Conservation (phyloP, 148 eudicot species). For the Arctostaphylos glauca region DNA sequence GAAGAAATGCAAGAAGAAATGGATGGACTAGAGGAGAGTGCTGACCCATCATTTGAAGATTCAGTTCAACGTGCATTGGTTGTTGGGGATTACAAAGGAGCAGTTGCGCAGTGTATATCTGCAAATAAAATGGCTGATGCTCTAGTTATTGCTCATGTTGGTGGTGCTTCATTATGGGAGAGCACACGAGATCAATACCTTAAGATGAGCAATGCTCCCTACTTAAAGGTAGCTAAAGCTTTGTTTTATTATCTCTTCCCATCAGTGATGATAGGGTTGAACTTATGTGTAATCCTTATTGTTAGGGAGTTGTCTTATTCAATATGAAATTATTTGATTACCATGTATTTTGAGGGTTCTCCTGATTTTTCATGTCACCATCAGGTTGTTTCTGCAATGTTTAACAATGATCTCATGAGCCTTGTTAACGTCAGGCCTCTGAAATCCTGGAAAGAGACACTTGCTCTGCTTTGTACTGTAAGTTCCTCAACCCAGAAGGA, state of each 20-base stretch:
- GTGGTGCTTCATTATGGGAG: conserved; percentile 85
- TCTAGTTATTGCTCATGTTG: conserved; percentile 87
- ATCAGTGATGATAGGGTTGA: conserved; percentile 3
- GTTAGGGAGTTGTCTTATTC: background rate
- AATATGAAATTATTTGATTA: background rate
- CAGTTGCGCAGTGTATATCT: conserved; percentile 80
- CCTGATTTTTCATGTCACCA: background rate
- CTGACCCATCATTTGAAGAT: conserved; percentile 70
- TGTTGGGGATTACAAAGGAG: conserved; percentile 92
- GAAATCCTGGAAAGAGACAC: conserved; percentile 94
- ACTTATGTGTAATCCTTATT: background rate
- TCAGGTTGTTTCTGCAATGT: conserved; percentile 95
- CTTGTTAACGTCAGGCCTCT: conserved; percentile 84
- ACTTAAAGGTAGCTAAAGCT: conserved; percentile 63
- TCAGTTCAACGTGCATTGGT: conserved; percentile 90
- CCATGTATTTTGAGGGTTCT: background rate
- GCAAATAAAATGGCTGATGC: conserved; percentile 94
- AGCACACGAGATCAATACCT: conserved; percentile 77
- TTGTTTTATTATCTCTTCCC: background rate
- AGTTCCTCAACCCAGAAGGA: conserved; percentile 28
- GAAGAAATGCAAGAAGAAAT: conserved; percentile 38
- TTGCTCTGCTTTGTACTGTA: conserved; percentile 96
- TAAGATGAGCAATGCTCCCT: conserved; percentile 62
- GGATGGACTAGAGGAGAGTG: conserved; percentile 43
- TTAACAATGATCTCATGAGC: conserved; percentile 79